A percentile compares a stretch with the other conserved stretches of the same genome.
Evolutionary conservation across 495 filamentous ascomycete genomes (phyloP).

Genomic region (Neurospora sp.): DNA sequence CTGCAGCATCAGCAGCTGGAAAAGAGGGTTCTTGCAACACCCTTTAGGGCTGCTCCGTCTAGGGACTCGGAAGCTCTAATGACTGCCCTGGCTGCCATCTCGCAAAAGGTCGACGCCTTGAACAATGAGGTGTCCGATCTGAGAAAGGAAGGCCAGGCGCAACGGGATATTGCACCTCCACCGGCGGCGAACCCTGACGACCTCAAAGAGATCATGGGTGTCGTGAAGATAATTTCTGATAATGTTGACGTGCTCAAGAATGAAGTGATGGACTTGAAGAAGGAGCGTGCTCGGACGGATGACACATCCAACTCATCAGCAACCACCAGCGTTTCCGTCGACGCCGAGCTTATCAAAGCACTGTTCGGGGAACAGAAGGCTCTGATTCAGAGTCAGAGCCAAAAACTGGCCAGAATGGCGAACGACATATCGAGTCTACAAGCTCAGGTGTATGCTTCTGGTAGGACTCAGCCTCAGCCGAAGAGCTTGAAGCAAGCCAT

Average conservation of each 20-base stretch:
- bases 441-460: not conserved
- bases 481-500: conserved; percentile 15
- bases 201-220: not conserved
- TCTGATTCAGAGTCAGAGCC: conserved; percentile 7
- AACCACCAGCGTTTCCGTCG: not conserved
- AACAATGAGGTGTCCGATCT: conserved; percentile 7
- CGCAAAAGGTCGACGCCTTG: not conserved
- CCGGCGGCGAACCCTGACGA: not conserved
- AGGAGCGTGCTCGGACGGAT: not conserved
- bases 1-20: not conserved
- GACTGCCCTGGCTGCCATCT: not conserved
- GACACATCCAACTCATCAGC: not conserved
- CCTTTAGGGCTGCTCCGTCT: not conserved
- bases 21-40: not conserved
- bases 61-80: not conserved
- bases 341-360: not conserved
- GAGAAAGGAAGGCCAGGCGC: not conserved
- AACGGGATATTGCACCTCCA: not conserved
- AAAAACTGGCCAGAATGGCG: not conserved
- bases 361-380: not conserved
- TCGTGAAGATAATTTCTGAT: not conserved
- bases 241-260: not conserved
- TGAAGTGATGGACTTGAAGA: not conserved
- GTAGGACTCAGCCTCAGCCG: not conserved
- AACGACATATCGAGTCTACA: conserved; percentile 1